A percentile compares a stretch with the other conserved stretches of the same genome.
Evolutionary conservation across 2,329 filamentous ascomycete genomes (phyloP).

Genomic region (Aspergillus sp.): DNA sequence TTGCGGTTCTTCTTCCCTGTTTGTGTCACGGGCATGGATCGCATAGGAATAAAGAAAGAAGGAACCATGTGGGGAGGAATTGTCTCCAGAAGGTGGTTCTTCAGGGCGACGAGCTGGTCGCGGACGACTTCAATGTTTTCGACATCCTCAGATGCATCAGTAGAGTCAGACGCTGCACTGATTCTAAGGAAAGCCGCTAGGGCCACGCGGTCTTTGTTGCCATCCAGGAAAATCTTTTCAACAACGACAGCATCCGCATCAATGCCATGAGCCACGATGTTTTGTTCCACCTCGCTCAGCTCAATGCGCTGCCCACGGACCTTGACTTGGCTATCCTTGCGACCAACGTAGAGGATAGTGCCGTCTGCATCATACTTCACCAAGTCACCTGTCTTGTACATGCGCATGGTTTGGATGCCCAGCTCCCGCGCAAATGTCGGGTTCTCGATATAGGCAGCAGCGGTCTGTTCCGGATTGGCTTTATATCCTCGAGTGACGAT

Average conservation of each 20-base stretch:
- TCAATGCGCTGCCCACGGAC: conserved; percentile 11
- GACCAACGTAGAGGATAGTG: conserved; percentile 4
- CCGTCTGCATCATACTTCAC: background rate
- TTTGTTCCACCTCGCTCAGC: conserved; percentile 4
- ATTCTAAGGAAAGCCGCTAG: background rate
- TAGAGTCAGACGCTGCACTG: background rate
- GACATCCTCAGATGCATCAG: background rate
- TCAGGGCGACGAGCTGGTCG: conserved; percentile 16
- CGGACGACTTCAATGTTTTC: background rate
- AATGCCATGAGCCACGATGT: background rate
- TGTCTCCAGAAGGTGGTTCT: background rate
- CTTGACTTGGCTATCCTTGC: conserved; percentile 11
- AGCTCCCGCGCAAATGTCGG: conserved; percentile 7
- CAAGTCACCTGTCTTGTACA: conserved; percentile 9
- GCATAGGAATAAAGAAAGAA: background rate
- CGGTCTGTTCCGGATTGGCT: conserved; percentile 33
- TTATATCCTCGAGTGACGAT: conserved; percentile 31
- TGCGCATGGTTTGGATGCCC: conserved; percentile 45
- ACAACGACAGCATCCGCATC: conserved; percentile 1
- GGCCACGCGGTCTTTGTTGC: background rate
- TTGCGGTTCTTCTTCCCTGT: background rate
- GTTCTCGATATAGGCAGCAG: conserved; percentile 23
- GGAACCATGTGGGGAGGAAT: background rate
- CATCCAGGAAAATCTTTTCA: background rate
- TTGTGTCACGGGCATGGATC: background rate